Evolutionary conservation across 148 eudicot genomes (phyloP).

Genomic region (Mesembryanthemum crystallinum): DNA sequence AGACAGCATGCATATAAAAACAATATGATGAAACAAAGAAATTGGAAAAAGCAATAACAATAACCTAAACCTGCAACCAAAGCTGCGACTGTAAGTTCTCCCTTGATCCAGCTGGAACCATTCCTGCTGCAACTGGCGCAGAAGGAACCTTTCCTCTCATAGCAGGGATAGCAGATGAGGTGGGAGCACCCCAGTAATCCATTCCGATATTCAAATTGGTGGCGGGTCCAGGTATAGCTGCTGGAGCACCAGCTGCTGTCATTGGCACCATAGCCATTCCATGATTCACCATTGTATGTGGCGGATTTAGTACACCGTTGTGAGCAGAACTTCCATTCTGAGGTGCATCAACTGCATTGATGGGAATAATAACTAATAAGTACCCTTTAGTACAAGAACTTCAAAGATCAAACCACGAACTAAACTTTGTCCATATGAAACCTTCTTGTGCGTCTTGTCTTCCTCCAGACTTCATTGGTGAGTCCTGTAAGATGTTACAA

Average conservation of each 20-base stretch:
- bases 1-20: not conserved
- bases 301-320: constrained; percentile 58
- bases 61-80: constrained; percentile 71
- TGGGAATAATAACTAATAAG: constrained; percentile 11
- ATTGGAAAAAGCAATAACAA: constrained; percentile 7
- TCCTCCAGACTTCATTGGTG: constrained; percentile 59
- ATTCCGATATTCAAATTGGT: constrained; percentile 94
- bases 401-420: constrained; percentile 13
- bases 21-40: not conserved
- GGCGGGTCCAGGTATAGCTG: constrained; percentile 66
- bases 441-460: constrained; percentile 71
- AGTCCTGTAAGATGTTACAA: constrained; percentile 46
- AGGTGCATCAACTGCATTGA: constrained; percentile 52
- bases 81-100: constrained; percentile 80
- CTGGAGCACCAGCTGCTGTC: constrained; percentile 58
- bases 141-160: constrained; percentile 65
- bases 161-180: constrained; percentile 58
- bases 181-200: constrained; percentile 88
- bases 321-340: constrained; percentile 76
- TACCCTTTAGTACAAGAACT: constrained; percentile 4
- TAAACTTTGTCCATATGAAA: constrained; percentile 18
- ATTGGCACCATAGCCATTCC: constrained; percentile 57
- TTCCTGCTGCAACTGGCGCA: constrained; percentile 68
- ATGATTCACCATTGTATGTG: constrained; percentile 60
- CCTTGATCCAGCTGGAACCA: constrained; percentile 67